Evolutionary conservation across 805 yeast genomes (phyloP).

Genomic region (Lipomyces yamadae): DNA sequence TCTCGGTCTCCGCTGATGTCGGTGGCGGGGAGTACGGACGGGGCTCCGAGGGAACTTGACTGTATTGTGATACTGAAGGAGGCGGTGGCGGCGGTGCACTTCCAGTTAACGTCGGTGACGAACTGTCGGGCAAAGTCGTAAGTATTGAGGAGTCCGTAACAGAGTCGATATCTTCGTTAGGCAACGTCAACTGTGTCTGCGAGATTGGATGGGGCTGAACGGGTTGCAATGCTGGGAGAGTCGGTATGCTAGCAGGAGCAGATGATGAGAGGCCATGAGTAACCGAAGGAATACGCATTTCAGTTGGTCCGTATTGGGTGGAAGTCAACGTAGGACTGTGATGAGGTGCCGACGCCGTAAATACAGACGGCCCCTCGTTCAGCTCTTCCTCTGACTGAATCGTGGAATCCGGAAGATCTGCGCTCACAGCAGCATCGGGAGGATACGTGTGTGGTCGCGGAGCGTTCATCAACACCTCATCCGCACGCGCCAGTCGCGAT

Average conservation of each 20-base stretch:
- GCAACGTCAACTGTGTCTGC: conserved; percentile 19
- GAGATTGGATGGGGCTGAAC: conserved; percentile 29
- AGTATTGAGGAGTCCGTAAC: background rate
- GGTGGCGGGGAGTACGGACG: conserved; percentile 18
- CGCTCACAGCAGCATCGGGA: conserved; percentile 13
- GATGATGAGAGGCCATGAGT: conserved; percentile 9
- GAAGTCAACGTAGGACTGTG: background rate
- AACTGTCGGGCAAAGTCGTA: background rate
- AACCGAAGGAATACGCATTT: conserved; percentile 30
- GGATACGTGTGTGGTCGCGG: conserved; percentile 34
- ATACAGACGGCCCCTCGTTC: conserved; percentile 27
- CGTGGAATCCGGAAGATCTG: conserved; percentile 17
- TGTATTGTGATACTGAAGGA: conserved; percentile 16
- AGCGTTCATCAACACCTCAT: conserved; percentile 29
- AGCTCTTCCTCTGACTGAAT: conserved; percentile 29
- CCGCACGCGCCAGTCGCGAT: conserved; percentile 26
- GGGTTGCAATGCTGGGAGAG: conserved; percentile 15
- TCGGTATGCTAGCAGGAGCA: background rate
- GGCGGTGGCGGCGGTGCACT: conserved; percentile 27
- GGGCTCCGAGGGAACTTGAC: conserved; percentile 19
- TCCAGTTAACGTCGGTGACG: conserved; percentile 2
- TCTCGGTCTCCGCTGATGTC: background rate
- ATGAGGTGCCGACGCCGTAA: conserved; percentile 9
- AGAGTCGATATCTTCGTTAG: background rate
- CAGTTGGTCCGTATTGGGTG: conserved; percentile 26